These are phyloP conservation scores for Saccharomycopsis crataegensis DNA, from an alignment of 1,139 yeast species.

Conservation along the genomic window DNA sequence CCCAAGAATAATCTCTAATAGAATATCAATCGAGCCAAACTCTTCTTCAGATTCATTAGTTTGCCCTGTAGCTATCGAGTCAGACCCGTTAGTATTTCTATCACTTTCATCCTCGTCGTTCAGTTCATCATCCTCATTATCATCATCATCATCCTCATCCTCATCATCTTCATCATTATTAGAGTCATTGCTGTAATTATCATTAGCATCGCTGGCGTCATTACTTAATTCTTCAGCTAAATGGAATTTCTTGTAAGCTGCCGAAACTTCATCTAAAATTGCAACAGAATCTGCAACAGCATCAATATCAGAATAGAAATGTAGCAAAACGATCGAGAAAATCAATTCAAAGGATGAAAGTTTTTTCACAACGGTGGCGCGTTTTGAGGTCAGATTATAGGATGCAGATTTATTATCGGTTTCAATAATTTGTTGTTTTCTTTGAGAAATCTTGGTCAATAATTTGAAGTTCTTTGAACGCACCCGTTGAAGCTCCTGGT, in stretches of 20 bases:
- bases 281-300: slow-evolving; percentile 53
- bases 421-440: slow-evolving; percentile 35
- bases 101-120: slow-evolving; percentile 26
- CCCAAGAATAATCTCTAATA: slow-evolving; percentile 75
- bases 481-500: slow-evolving; percentile 44
- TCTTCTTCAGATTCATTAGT: background rate
- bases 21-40: slow-evolving; percentile 20
- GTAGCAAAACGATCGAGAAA: slow-evolving; percentile 71
- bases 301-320: slow-evolving; percentile 69
- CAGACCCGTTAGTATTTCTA: slow-evolving; percentile 30
- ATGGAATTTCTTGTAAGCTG: slow-evolving; percentile 40
- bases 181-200: slow-evolving; percentile 23
- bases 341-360: slow-evolving; percentile 55
- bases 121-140: slow-evolving; percentile 11
- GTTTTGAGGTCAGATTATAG: background rate
- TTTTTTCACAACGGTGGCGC: slow-evolving; percentile 7
- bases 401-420: background rate
- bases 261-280: slow-evolving; percentile 64
- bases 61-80: too few species aligned
- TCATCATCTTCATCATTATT: slow-evolving; percentile 8
- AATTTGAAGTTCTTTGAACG: slow-evolving; percentile 45
- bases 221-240: slow-evolving; percentile 22
- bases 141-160: background rate
- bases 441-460: slow-evolving; percentile 39
- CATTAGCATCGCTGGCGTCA: slow-evolving; percentile 28